Percentiles rank a stretch among this genome's conserved stretches.
Evolutionary conservation across 352 stramenopile species (phyloP).

Genomic region (Globisporangium iwayamae): DNA sequence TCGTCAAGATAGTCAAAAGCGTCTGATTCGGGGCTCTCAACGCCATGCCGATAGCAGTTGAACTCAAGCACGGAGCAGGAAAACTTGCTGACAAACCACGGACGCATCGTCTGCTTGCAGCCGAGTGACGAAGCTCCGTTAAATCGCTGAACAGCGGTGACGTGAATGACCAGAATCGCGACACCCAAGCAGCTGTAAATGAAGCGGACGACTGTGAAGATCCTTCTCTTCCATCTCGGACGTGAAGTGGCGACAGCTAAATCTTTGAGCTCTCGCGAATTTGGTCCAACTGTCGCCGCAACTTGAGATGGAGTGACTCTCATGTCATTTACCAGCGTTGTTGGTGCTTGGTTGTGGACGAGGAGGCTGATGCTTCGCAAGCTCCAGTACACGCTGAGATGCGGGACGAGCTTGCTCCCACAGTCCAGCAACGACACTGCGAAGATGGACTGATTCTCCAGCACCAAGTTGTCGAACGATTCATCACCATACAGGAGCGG

Average conservation of each 20-base stretch:
- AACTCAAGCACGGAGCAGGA: constrained; percentile 22
- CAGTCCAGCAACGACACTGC: constrained; percentile 10
- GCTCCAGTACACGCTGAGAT: constrained; percentile 26
- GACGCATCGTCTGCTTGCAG: constrained; percentile 29
- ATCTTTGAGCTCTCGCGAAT: background rate
- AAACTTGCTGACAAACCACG: constrained; percentile 36
- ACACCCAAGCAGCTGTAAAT: constrained; percentile 22
- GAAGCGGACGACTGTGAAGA: background rate
- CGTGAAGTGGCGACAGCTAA: background rate
- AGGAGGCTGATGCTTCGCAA: constrained; percentile 21
- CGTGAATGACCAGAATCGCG: constrained; percentile 18
- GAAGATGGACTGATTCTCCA: constrained; percentile 25
- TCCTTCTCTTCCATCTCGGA: background rate
- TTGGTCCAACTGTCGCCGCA: background rate
- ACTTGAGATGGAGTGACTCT: background rate
- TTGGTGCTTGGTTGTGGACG: background rate
- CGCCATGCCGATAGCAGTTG: constrained; percentile 22
- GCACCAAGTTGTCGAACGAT: constrained; percentile 37
- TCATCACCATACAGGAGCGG: constrained; percentile 37
- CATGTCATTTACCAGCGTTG: background rate
- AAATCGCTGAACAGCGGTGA: constrained; percentile 4
- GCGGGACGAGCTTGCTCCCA: constrained; percentile 8
- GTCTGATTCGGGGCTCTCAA: background rate
- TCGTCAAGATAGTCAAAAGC: constrained; percentile 20
- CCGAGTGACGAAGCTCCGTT: background rate